Evolutionary conservation across 179 eudicot species (phyloP), one percentile per base, ranked within the genome.

Genomic region (Beta macrorhiza): DNA sequence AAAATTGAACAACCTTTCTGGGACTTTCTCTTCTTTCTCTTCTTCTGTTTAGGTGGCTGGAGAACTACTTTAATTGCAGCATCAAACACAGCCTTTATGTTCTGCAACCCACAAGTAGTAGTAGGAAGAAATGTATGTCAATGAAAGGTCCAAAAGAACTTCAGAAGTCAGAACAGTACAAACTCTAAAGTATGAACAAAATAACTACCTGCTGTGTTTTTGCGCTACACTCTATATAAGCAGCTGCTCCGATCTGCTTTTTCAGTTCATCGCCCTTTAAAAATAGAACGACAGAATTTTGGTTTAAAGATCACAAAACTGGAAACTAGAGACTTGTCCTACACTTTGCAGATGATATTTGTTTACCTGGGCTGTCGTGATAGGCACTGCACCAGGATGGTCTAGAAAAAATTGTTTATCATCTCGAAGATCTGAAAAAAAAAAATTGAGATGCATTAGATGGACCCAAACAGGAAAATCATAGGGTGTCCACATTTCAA

Each of bases 11-110:
- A 88, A 37, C 84, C 88, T 82, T 88, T 88, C 78, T 88, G 90
- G 2, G 88, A 75, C 85, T 84, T 86, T 82, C 87, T 82, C 88
- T 88, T 88, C 90, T 81, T 87, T 82, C 82, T 87, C 85, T 82
- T 87, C 82, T 82, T 87, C 74, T 86, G 84, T 82, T 82, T 88
- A 10, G 90, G 88, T 63, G 90, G 88, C 79, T 86, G 90, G 75
- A 88, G 87, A 67, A 83, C 92, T 68, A 93, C 93, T 83, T 93
- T 95, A 14, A 95, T 93, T 65, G 98, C 97, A 47, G 98, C 95
- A 84, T 95, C 98, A 55, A 95, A 95, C 25, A 93, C 95, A n/a
- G 97, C 93, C 85, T 95, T 95, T 82, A 93, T 93, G 86, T 93
- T 93, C 97, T 95, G 93, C 81, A 89, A 74, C 5, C 37, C 25